Evolutionary conservation across 306 rosid genomes (phyloP), one percentile per base, ranked within the genome.

Genomic region (Argentina anserina): DNA sequence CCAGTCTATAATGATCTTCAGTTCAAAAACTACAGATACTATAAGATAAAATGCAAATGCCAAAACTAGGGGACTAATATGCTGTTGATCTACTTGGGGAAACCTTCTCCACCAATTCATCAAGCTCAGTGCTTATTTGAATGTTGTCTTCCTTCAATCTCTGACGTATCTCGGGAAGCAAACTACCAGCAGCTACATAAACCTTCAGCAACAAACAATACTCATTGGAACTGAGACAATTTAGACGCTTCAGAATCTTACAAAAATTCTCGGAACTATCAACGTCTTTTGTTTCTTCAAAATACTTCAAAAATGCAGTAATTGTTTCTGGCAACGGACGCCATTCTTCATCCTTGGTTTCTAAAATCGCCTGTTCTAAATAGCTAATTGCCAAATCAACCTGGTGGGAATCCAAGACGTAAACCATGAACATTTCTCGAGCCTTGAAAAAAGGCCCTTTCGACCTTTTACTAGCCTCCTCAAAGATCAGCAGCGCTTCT

Each of bases 271-370:
- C 93, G 15, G 90, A 89, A 13, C 81, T 82, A 53, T 83, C 83
- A 59, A 86, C 84, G 61, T 84, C 87, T 34, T 82, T 91, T 81
- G 79, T 77, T 65, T 86, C 81, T 78, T 83, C 87, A 75, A 87
- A 91, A 83, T 83, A 90, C 79, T 79, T 83, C 0, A 91, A 74
- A 79, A 94, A 86, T 40, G 89, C 87, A 67, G 60, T 60, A 46
- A 63, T 71, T 31, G 84, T 78, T 73, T 65, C 65, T 10, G 79
- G 79, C 21, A 84, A 59, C 65, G 86, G 95, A 46, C 40, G 80
- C 89, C 92, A 83, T 59, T 79, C 79, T 12, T 52, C 69, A 37
- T 62, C 71, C 73, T 41, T 73, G 64, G 53, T 76, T 79, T 88
- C 91, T 20, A 81, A 80, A 58, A 87, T 63, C 1, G 83, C 84